Percentiles rank a stretch among this genome's conserved stretches.
phyloP scores from a whole-genome alignment of 495 filamentous ascomycete genomes.

The Bacidia rubella region DNA sequence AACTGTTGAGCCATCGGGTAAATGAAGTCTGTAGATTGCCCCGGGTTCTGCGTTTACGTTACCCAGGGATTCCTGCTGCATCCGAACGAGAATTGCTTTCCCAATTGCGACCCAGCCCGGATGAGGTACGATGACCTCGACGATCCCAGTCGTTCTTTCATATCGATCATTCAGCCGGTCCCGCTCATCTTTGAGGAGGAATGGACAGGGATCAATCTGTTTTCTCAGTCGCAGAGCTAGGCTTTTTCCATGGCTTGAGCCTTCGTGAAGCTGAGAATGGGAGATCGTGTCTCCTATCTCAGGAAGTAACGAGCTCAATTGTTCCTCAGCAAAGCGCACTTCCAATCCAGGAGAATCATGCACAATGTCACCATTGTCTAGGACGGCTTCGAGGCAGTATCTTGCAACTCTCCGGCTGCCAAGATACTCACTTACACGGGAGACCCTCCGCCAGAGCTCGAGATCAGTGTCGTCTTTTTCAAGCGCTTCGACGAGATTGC shows the following conservation, averaged over 20 bases:
- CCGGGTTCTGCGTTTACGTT: conserved; percentile 25
- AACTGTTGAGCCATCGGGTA: conserved; percentile 14
- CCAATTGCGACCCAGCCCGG: conserved; percentile 40
- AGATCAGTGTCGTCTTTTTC: conserved; percentile 86
- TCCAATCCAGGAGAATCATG: conserved; percentile 70
- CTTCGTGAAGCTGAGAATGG: conserved; percentile 40
- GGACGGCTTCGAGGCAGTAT: conserved; percentile 81
- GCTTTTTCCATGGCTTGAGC: conserved; percentile 48
- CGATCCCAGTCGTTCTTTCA: conserved; percentile 23
- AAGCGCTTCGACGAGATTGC: conserved; percentile 60
- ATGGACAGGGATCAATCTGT: conserved; percentile 64
- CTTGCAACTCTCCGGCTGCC: conserved; percentile 63
- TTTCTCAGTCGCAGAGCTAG: conserved; percentile 49
- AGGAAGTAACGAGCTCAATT: conserved; percentile 53
- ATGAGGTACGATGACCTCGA: conserved; percentile 12
- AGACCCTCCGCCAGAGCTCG: conserved; percentile 82
- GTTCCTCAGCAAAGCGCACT: conserved; percentile 69
- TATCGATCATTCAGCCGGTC: conserved; percentile 10
- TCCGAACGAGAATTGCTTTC: conserved; percentile 40
- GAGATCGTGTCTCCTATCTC: conserved; percentile 61
- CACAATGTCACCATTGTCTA: conserved; percentile 71
- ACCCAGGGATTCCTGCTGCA: conserved; percentile 32
- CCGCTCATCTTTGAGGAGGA: conserved; percentile 44
- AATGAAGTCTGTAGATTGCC: conserved; percentile 25
- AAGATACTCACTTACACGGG: conserved; percentile 61